Base-by-base conservation (phyloP, 192 early-diverging fungal genomes). In the Podila epicladia region DNA sequence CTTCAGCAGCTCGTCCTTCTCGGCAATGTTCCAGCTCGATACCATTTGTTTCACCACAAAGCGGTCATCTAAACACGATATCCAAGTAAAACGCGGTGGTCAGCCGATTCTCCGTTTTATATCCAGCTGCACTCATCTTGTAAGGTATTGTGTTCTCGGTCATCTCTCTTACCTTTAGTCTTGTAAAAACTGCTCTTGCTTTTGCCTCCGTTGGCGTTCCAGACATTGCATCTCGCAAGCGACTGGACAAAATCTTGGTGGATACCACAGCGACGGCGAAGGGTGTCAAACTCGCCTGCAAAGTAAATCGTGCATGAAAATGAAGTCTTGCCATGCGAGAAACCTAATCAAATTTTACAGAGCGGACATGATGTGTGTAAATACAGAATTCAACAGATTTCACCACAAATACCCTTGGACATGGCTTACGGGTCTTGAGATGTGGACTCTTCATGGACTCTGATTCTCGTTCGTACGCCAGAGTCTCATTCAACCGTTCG, bases 11-110 rank as follows among this genome's bases (percentile, higher is more conserved):
- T 93, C 93, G 53, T 95, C 95, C 67, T 93, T 87, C 72, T 98
- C 97, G 8, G 93, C 86, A 69, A 90, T 86, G 22, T 89, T 90
- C 89, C 90, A 93, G 17, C 85, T 88, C 12, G 87, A 85, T 19
- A 91, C 87, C 79, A 98, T 89, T 75, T 97, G 88, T 82, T 98
- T 98, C 62, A 97, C 82, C 29, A 98, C 88, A 53, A 97, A 90
- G 37, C 96, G 90, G 67, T 96, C 89, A 78, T 98, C 97, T 94
- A 67, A 9, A 15, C 20, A n/a, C 65, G 8, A 22, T 59, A 5
- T 7, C 57, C 35, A 55, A 32, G 9, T 50, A 20, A 2, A 24
- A 29, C 29, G 9, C 7, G 3, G 75, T 32, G 75, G 57, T 31
- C 6, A 26, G 9, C 6, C 22, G 11, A 62, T 8, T 19, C 15